phyloP scores from a whole-genome alignment of 305 asterid genomes.

The Solanum aculeatissimum region DNA sequence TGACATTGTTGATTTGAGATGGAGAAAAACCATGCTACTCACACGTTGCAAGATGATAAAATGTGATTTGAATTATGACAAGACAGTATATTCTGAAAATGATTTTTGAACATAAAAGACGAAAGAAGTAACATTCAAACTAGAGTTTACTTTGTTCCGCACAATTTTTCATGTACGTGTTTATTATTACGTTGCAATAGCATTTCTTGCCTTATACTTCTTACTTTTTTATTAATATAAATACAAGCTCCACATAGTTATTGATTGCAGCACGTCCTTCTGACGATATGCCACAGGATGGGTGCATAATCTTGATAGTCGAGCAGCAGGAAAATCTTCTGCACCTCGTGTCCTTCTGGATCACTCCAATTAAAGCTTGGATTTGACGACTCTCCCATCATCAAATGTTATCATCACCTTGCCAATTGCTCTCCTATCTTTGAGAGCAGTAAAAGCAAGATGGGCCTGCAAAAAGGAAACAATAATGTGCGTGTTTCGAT shows the following conservation, averaged over 20 bases:
- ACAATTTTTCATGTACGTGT: not conserved
- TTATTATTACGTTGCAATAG: not conserved
- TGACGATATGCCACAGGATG: not conserved
- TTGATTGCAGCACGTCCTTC: not conserved
- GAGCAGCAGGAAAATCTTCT: not conserved
- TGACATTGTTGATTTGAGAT: not conserved
- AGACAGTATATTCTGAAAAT: not conserved
- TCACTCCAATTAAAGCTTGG: conserved; percentile 38
- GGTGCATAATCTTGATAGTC: not conserved
- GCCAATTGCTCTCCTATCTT: conserved; percentile 84
- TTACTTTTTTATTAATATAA: not conserved
- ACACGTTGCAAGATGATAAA: not conserved
- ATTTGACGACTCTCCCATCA: conserved; percentile 21
- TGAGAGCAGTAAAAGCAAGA: conserved; percentile 71
- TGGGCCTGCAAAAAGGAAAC: conserved; percentile 44
- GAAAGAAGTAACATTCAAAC: not conserved
- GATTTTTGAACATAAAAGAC: not conserved
- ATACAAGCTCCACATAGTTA: not conserved
- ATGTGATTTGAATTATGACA: not conserved
- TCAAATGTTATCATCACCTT: conserved; percentile 75
- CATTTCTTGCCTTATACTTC: not conserved
- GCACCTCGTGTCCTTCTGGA: not conserved
- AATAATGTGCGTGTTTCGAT: not conserved
- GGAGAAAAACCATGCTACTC: not conserved
- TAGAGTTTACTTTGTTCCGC: not conserved